Evolutionary conservation across 2,329 filamentous ascomycete genomes (phyloP).

Genomic region (Claviceps spartinae): DNA sequence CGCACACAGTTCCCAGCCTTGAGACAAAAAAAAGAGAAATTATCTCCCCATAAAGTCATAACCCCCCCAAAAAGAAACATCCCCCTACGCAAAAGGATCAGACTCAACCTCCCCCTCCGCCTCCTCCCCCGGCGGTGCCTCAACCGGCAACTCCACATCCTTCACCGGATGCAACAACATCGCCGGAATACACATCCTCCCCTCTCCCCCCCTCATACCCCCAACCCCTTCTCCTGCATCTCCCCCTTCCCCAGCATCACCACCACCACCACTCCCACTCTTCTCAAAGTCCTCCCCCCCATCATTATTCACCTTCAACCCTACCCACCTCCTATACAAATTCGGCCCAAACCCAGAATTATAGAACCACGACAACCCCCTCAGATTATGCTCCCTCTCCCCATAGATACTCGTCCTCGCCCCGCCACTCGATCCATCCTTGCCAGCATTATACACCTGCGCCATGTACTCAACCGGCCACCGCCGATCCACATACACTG

Average conservation of each 20-base stretch:
- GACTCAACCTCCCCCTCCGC: conserved; percentile 25
- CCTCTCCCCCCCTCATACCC: conserved; percentile 54
- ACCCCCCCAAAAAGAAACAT: too few relatives aligned
- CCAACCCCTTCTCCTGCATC: conserved; percentile 31
- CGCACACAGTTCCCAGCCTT: neutral
- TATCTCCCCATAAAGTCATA: neutral
- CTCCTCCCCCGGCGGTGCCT: conserved; percentile 36
- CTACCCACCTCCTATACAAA: conserved; percentile 76
- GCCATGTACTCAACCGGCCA: conserved; percentile 75
- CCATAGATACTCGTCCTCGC: conserved; percentile 61
- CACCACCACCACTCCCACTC: conserved; percentile 29
- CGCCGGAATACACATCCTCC: conserved; percentile 79
- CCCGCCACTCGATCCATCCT: conserved; percentile 62
- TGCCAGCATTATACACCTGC: conserved; percentile 65
- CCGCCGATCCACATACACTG: conserved; percentile 71
- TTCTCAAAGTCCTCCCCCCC: conserved; percentile 66
- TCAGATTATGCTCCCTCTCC: conserved; percentile 79
- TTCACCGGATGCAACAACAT: conserved; percentile 88
- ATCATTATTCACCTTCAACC: conserved; percentile 64
- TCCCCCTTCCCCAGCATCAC: conserved; percentile 14
- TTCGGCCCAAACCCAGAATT: conserved; percentile 70
- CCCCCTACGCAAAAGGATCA: conserved; percentile 28
- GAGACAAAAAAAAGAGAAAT: conserved; percentile 10
- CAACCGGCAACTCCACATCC: conserved; percentile 52
- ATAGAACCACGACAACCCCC: conserved; percentile 84